These are phyloP conservation scores for Penicillium verrucosum DNA, from an alignment of 2,329 filamentous ascomycete species.

Conservation along the genomic window DNA sequence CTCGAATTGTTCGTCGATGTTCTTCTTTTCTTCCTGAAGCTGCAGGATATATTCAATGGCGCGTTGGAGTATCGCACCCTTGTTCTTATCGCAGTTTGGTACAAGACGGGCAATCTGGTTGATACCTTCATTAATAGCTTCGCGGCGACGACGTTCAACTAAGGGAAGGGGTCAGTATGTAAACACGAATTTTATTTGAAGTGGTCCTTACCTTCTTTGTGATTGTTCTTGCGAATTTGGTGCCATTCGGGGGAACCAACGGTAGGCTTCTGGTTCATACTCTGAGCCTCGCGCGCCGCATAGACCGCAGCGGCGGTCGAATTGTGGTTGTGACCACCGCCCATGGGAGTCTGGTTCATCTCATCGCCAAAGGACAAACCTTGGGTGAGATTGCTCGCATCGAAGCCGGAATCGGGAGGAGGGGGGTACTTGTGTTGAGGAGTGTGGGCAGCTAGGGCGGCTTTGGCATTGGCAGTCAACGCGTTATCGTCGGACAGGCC, in stretches of 20 bases:
- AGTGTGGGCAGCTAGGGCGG: slow-evolving; percentile 45
- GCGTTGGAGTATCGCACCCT: slow-evolving; percentile 90
- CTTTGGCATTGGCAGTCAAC: slow-evolving; percentile 48
- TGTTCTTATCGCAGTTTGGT: slow-evolving; percentile 97
- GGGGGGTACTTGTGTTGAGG: slow-evolving; percentile 46
- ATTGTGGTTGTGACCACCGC: slow-evolving; percentile 38
- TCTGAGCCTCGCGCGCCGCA: slow-evolving; percentile 51
- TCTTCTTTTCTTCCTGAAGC: slow-evolving; percentile 53
- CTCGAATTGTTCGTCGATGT: slow-evolving; percentile 42
- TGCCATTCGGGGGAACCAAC: slow-evolving; percentile 99
- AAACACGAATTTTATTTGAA: neutral
- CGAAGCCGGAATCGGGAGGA: slow-evolving; percentile 41
- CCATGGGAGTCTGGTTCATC: slow-evolving; percentile 38
- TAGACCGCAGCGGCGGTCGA: slow-evolving; percentile 61
- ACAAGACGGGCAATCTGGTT: slow-evolving; percentile 98
- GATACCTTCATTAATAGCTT: slow-evolving; percentile 98
- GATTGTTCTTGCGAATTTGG: slow-evolving; percentile 92
- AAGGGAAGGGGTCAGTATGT: slow-evolving; percentile 18
- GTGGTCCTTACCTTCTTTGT: slow-evolving; percentile 82
- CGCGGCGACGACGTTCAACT: slow-evolving; percentile 94
- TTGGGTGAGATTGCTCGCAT: slow-evolving; percentile 36
- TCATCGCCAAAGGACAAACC: slow-evolving; percentile 41
- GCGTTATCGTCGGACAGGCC: slow-evolving; percentile 49
- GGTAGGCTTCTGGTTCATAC: slow-evolving; percentile 66
- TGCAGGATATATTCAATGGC: slow-evolving; percentile 93